A percentile compares a stretch with the other conserved stretches of the same genome.
Evolutionary conservation across 148 eudicot species (phyloP).

Genomic region (Selenicereus undatus): DNA sequence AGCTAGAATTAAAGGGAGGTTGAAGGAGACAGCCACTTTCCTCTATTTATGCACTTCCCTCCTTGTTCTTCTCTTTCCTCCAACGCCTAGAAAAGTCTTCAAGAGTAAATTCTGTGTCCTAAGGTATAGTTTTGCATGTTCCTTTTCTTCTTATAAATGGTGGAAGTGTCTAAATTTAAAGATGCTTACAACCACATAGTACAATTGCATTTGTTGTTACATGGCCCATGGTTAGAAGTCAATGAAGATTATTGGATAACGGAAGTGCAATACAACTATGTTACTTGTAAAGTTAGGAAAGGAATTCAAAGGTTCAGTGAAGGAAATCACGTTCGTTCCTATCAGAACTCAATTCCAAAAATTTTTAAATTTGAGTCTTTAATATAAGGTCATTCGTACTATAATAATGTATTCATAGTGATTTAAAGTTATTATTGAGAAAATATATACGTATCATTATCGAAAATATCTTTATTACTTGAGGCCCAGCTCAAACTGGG

Average conservation of each 20-base stretch:
- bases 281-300: neutral
- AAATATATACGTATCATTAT: too few relatives aligned
- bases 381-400: neutral
- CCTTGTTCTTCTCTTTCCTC: neutral
- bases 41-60: slow-evolving; percentile 8
- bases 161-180: neutral
- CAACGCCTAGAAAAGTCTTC: neutral
- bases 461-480: neutral
- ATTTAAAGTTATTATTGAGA: too few relatives aligned
- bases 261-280: neutral
- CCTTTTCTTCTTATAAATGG: neutral
- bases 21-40: slow-evolving; percentile 15
- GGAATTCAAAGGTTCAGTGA: neutral
- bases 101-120: neutral
- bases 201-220: neutral
- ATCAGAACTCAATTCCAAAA: neutral
- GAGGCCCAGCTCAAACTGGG: neutral
- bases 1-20: neutral
- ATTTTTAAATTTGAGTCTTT: neutral
- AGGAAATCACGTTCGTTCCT: neutral
- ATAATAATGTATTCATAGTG: too few relatives aligned
- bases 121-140: neutral
- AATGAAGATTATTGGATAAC: neutral
- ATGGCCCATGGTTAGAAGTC: neutral
- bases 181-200: neutral